Evolutionary conservation across 2,329 filamentous ascomycete species (phyloP).

Genomic region (Pyrenophora graminea): DNA sequence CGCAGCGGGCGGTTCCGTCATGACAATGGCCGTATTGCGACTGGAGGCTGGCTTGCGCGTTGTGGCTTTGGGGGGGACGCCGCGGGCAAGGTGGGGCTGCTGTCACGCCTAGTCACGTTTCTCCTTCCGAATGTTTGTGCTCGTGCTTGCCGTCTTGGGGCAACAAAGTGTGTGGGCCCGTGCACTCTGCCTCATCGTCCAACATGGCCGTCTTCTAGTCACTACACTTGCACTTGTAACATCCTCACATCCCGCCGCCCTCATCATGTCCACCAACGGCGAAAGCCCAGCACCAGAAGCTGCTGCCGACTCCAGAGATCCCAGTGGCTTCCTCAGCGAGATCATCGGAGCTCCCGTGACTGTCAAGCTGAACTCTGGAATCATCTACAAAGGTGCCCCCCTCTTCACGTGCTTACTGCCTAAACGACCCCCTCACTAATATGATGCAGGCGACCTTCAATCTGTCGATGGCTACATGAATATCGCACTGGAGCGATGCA

Average conservation of each 20-base stretch:
- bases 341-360: slow-evolving; percentile 94
- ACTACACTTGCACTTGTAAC: no score
- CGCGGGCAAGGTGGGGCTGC: slow-evolving; percentile 7
- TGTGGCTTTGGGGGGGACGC: neutral
- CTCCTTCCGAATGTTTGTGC: slow-evolving; percentile 11
- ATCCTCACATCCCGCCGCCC: neutral
- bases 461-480: slow-evolving; percentile 99
- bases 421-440: slow-evolving; percentile 9
- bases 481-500: slow-evolving; percentile 94
- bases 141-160: slow-evolving; percentile 11
- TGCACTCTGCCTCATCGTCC: slow-evolving; percentile 16
- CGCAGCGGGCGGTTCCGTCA: slow-evolving; percentile 29
- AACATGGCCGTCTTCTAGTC: neutral
- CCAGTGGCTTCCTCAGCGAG: slow-evolving; percentile 88
- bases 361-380: slow-evolving; percentile 97
- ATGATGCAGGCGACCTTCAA: slow-evolving; percentile 79
- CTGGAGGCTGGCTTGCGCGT: neutral
- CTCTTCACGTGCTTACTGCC: slow-evolving; percentile 4
- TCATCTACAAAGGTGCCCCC: slow-evolving; percentile 85
- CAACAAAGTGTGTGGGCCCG: slow-evolving; percentile 17
- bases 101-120: slow-evolving; percentile 42
- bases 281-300: slow-evolving; percentile 59
- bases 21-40: slow-evolving; percentile 25
- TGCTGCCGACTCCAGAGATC: slow-evolving; percentile 79
- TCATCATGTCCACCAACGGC: slow-evolving; percentile 63